Conservation (phyloP, 192 early-diverging fungal species). For the Coemansia sp. region DNA sequence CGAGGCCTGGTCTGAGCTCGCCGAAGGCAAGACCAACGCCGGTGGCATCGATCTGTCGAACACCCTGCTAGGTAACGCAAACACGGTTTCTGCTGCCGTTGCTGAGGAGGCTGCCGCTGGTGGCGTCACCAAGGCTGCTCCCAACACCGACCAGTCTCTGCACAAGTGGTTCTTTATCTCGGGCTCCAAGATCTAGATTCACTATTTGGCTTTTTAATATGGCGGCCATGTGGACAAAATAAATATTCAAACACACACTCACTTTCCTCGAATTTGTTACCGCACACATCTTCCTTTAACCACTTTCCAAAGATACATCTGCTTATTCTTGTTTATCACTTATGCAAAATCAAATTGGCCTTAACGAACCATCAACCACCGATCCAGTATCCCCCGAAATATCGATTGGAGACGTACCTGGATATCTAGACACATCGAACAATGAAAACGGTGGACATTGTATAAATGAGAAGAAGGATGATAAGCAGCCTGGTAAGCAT, state of each 20-base stretch:
- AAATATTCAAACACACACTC: too few species aligned
- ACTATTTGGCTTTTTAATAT: not conserved
- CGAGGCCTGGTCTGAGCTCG: conserved; percentile 89
- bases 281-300: not conserved
- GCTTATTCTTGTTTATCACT: not conserved
- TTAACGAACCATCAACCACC: too few species aligned
- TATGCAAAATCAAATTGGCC: too few species aligned
- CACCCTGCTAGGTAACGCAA: conserved; percentile 70
- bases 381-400: too few species aligned
- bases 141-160: conserved; percentile 53
- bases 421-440: too few species aligned
- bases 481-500: not conserved
- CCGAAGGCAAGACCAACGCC: conserved; percentile 67
- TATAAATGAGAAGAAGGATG: too few species aligned
- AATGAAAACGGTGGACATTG: too few species aligned
- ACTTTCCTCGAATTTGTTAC: too few species aligned
- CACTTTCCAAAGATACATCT: not conserved
- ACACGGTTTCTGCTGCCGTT: conserved; percentile 59
- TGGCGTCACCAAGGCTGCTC: conserved; percentile 41
- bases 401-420: too few species aligned
- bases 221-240: not conserved
- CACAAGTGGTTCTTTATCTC: conserved; percentile 99
- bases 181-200: conserved; percentile 60
- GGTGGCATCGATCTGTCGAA: conserved; percentile 74
- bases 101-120: conserved; percentile 59